These are phyloP conservation scores for Scutellaria baicalensis DNA, from an alignment of 257 asterid species.

Conservation along the genomic window DNA sequence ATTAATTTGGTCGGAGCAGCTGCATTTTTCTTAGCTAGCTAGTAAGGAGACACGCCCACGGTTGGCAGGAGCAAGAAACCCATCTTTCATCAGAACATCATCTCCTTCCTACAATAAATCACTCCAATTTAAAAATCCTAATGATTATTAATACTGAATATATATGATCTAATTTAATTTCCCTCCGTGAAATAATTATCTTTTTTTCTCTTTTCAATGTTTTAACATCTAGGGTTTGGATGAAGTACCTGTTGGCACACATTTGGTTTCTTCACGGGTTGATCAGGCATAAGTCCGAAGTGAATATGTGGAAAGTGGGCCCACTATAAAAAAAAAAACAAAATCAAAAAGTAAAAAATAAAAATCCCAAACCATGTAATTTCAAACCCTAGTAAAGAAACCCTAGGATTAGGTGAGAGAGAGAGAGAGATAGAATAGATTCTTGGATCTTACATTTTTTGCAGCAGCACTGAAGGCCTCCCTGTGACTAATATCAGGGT, in stretches of 20 bases:
- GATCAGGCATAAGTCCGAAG: constrained; percentile 99
- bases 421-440: neutral
- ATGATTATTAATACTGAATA: no score
- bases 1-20: neutral
- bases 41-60: constrained; percentile 82
- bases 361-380: neutral
- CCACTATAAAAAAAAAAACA: constrained; percentile 57
- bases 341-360: neutral
- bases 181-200: no score
- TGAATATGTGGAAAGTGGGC: constrained; percentile 99
- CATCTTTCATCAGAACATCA: constrained; percentile 85
- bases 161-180: no score
- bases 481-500: constrained; percentile 99
- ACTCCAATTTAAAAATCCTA: no score
- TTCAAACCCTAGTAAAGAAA: constrained; percentile 5
- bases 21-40: constrained; percentile 12
- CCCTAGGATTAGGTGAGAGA: neutral
- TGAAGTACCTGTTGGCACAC: constrained; percentile 82
- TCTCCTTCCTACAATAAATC: constrained; percentile 69
- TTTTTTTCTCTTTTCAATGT: neutral
- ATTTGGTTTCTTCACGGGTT: constrained; percentile 96
- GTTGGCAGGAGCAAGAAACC: constrained; percentile 76
- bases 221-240: constrained; percentile 33
- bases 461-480: constrained; percentile 99
- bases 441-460: constrained; percentile 87